A percentile compares a stretch with the other conserved stretches of the same genome.
Conservation (phyloP, 805 yeast genomes). For the Pichia sporocuriosa region DNA sequence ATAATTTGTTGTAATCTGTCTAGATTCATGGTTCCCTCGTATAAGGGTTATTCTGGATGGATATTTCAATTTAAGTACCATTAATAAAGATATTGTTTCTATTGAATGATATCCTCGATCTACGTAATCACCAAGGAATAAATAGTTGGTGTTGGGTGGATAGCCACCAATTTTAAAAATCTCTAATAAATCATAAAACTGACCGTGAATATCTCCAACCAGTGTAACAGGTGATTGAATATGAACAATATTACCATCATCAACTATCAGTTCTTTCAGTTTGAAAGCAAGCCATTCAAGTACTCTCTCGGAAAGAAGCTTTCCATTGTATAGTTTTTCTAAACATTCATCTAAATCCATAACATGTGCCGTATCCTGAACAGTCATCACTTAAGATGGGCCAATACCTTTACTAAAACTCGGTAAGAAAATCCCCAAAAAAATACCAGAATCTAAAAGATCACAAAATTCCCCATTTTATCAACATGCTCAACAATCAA, state of each 20-base stretch:
- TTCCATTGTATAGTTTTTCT: conserved; percentile 55
- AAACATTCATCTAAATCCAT: conserved; percentile 65
- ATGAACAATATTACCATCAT: conserved; percentile 82
- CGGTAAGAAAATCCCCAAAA: no score
- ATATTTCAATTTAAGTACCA: conserved; percentile 78
- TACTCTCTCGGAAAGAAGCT: conserved; percentile 64
- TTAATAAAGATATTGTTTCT: conserved; percentile 80
- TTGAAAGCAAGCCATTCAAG: conserved; percentile 70
- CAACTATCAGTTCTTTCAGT: conserved; percentile 70
- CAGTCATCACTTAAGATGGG: no score
- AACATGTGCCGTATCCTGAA: conserved; percentile 15
- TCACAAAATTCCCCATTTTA: no score
- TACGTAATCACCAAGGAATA: conserved; percentile 93
- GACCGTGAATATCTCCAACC: conserved; percentile 98
- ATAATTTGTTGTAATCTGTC: conserved; percentile 95
- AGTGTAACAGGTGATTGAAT: conserved; percentile 84
- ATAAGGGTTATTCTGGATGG: conserved; percentile 78
- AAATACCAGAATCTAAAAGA: no score
- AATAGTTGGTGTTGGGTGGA: conserved; percentile 88
- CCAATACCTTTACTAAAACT: no score
- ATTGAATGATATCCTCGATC: conserved; percentile 92
- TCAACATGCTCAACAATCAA: no score
- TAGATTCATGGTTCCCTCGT: conserved; percentile 93
- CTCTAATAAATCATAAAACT: conserved; percentile 87
- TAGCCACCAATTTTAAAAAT: conserved; percentile 90